Conservation (phyloP, 768 basidiomycete species). For the Hericium rajendrae region DNA sequence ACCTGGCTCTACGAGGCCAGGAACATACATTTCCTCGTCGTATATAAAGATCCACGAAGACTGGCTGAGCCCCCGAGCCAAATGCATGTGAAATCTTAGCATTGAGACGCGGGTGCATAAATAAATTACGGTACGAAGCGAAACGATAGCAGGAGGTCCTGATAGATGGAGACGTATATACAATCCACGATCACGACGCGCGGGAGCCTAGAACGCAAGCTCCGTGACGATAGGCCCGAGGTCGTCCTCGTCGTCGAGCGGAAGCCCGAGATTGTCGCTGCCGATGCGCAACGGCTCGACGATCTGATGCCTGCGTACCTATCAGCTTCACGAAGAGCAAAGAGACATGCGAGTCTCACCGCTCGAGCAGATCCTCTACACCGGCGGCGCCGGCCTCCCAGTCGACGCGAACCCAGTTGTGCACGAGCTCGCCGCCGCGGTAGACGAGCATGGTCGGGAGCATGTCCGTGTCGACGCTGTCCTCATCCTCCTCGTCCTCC, state of each 20-base stretch:
- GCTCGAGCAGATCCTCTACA: conserved; percentile 56
- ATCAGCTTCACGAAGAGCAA: not conserved
- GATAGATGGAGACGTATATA: too few species aligned
- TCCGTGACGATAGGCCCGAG: not conserved
- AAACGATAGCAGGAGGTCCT: too few species aligned
- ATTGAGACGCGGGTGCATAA: too few species aligned
- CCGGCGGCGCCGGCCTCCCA: conserved; percentile 72
- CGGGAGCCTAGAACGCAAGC: not conserved
- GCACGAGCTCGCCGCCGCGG: conserved; percentile 71
- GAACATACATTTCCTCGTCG: too few species aligned
- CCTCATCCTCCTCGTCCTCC: conserved; percentile 38
- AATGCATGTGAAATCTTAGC: too few species aligned
- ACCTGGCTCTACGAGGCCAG: too few species aligned
- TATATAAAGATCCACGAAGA: too few species aligned
- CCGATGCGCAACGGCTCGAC: not conserved
- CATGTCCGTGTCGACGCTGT: conserved; percentile 68
- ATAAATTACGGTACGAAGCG: too few species aligned
- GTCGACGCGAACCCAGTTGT: conserved; percentile 83
- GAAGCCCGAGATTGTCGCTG: not conserved
- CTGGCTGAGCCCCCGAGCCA: too few species aligned
- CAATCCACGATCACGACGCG: not conserved
- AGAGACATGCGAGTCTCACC: conserved; percentile 29
- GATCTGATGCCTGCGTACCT: conserved; percentile 3
- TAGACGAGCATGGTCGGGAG: conserved; percentile 74
- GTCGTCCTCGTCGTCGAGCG: not conserved